Percentiles rank a stretch among this genome's conserved stretches.
phyloP scores from a whole-genome alignment of 73 alveolate genomes.

The Tetrahymena elliotti region DNA sequence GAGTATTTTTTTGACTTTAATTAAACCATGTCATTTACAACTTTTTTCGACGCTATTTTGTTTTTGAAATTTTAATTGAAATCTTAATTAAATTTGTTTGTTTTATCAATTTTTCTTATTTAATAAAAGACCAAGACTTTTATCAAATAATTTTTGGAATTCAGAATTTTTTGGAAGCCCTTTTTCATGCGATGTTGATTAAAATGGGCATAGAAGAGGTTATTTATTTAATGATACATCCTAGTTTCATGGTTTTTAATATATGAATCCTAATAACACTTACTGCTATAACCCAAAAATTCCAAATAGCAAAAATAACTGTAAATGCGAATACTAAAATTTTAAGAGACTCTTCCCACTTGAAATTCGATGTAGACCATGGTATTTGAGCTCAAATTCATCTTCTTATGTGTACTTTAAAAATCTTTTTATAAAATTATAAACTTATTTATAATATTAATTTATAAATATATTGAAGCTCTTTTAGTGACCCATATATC shows the following conservation, averaged over 20 bases:
- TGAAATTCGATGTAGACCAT: not conserved
- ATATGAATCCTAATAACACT: not conserved
- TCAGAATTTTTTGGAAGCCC: not conserved
- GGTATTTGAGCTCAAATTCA: not conserved
- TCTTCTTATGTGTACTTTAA: not conserved
- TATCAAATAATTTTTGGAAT: not conserved
- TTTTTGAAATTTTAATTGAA: not conserved
- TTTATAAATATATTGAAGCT: not conserved
- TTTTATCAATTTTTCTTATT: not conserved
- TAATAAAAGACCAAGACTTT: not conserved
- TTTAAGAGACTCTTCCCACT: not conserved
- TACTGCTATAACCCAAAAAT: not conserved
- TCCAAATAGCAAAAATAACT: not conserved
- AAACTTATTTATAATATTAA: not conserved
- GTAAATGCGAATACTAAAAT: not conserved
- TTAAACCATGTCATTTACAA: too few relatives aligned
- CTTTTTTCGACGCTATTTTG: too few relatives aligned
- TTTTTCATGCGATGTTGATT: not conserved
- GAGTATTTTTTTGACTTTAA: too few relatives aligned
- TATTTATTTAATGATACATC: not conserved
- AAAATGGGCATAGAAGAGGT: not conserved
- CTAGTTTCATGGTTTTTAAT: not conserved
- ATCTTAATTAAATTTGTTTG: not conserved
- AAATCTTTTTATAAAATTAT: not conserved
- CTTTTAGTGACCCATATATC: not conserved